Evolutionary conservation across 2,329 filamentous ascomycete species (phyloP).

Genomic region (Cryphonectria radicalis): DNA sequence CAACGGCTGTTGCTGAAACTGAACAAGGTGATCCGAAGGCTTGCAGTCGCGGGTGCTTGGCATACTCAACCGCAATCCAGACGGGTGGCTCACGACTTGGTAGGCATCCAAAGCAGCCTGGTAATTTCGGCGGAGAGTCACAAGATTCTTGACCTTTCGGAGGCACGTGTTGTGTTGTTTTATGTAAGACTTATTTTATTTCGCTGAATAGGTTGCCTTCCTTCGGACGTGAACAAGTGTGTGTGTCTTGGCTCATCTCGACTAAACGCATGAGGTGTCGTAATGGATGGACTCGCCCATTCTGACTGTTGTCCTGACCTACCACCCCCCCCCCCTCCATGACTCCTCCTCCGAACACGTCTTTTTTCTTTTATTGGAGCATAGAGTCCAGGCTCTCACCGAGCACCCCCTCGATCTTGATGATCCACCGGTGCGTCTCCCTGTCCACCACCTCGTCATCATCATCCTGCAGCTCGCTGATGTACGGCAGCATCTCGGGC

Average conservation of each 20-base stretch:
- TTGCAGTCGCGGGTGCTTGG: background rate
- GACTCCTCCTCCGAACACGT: too few species aligned
- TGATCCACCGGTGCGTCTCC: constrained; percentile 89
- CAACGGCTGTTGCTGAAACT: constrained; percentile 2
- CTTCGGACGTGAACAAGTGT: background rate
- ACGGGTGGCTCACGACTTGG: background rate
- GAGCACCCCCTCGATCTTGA: constrained; percentile 83
- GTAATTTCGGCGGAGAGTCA: background rate
- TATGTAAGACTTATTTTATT: background rate
- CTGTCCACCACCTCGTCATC: constrained; percentile 92
- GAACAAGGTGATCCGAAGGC: background rate
- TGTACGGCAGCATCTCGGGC: constrained; percentile 95
- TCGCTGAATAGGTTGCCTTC: background rate
- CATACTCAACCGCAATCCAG: background rate
- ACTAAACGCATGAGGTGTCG: background rate
- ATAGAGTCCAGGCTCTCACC: constrained; percentile 92
- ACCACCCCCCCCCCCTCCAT: too few species aligned
- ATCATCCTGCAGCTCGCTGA: constrained; percentile 94
- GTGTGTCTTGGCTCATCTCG: background rate
- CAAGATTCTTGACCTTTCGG: background rate
- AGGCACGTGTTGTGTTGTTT: background rate
- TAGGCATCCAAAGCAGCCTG: background rate
- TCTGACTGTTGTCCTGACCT: background rate
- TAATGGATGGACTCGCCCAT: background rate
- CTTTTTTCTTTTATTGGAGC: constrained; percentile 69